Percentiles rank a stretch among this genome's conserved stretches.
Evolutionary conservation across 352 stramenopile genomes (phyloP).

Genomic region (Globisporangium paroecandrum): DNA sequence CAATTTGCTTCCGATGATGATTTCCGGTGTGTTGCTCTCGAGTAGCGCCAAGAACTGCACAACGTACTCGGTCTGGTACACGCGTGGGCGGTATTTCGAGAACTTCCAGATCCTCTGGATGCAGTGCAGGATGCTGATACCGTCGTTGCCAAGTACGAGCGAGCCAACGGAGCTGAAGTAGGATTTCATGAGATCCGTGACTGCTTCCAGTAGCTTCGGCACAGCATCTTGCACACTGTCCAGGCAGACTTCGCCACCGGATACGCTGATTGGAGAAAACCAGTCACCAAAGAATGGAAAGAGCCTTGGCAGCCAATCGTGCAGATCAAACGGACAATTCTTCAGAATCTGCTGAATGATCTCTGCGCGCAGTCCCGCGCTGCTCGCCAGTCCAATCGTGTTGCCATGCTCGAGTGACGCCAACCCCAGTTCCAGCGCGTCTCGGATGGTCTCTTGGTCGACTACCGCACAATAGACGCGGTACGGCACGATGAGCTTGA

Average conservation of each 20-base stretch:
- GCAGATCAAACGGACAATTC: conserved; percentile 62
- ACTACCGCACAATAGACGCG: conserved; percentile 72
- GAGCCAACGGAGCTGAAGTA: conserved; percentile 46
- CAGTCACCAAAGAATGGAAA: conserved; percentile 47
- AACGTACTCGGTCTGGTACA: conserved; percentile 51
- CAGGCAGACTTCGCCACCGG: conserved; percentile 16
- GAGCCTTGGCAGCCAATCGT: conserved; percentile 36
- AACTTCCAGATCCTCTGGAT: conserved; percentile 58
- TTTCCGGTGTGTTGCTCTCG: conserved; percentile 35
- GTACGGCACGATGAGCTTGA: conserved; percentile 51
- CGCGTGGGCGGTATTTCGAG: conserved; percentile 30
- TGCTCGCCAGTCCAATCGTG: conserved; percentile 3
- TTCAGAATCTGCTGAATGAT: conserved; percentile 45
- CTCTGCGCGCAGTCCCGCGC: conserved; percentile 23
- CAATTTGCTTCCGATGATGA: conserved; percentile 20
- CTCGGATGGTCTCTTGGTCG: conserved; percentile 40
- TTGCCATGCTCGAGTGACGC: conserved; percentile 39
- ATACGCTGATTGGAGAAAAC: conserved; percentile 34
- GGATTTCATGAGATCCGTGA: conserved; percentile 41
- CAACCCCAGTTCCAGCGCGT: conserved; percentile 55
- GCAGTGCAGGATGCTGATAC: conserved; percentile 50
- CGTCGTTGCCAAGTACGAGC: conserved; percentile 35
- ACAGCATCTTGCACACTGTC: conserved; percentile 30
- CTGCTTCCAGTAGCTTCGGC: conserved; percentile 43
- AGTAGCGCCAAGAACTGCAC: conserved; percentile 58